These are phyloP conservation scores for Pleurotus pulmonarius DNA, from an alignment of 768 basidiomycete genomes.

Conservation along the genomic window DNA sequence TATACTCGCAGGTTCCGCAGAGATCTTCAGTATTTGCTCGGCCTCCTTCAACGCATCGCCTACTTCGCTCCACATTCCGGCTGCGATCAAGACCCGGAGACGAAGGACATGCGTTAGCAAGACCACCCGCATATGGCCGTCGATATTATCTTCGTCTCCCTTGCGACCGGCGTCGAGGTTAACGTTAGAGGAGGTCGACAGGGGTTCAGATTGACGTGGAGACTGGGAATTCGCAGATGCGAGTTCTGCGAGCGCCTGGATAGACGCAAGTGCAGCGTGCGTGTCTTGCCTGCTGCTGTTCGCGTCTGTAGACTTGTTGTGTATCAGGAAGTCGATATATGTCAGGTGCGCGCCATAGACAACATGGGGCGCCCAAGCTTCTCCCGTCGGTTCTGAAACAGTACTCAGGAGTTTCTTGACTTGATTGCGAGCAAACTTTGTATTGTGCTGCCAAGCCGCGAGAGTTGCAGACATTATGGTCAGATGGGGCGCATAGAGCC, in stretches of 20 bases:
- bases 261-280: slow-evolving; percentile 22
- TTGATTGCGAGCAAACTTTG: slow-evolving; percentile 57
- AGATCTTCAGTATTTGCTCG: slow-evolving; percentile 48
- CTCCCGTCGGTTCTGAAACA: slow-evolving; percentile 38
- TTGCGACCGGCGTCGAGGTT: slow-evolving; percentile 7
- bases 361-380: slow-evolving; percentile 37
- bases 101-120: slow-evolving; percentile 54
- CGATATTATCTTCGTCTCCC: not conserved
- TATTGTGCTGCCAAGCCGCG: slow-evolving; percentile 45
- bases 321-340: slow-evolving; percentile 42
- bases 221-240: slow-evolving; percentile 6
- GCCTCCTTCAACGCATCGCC: slow-evolving; percentile 41
- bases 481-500: slow-evolving; percentile 55
- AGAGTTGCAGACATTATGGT: slow-evolving; percentile 61
- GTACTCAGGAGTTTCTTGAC: slow-evolving; percentile 49
- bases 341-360: slow-evolving; percentile 55
- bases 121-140: slow-evolving; percentile 37
- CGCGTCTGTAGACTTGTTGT: slow-evolving; percentile 9
- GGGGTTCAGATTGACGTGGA: slow-evolving; percentile 8
- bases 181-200: not conserved
- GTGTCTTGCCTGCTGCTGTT: slow-evolving; percentile 12
- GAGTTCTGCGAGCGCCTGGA: slow-evolving; percentile 29
- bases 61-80: slow-evolving; percentile 52
- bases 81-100: slow-evolving; percentile 50
- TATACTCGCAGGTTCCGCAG: slow-evolving; percentile 14